Conservation (phyloP, 2,329 filamentous ascomycete species). For the Pestalotiopsis sp. region DNA sequence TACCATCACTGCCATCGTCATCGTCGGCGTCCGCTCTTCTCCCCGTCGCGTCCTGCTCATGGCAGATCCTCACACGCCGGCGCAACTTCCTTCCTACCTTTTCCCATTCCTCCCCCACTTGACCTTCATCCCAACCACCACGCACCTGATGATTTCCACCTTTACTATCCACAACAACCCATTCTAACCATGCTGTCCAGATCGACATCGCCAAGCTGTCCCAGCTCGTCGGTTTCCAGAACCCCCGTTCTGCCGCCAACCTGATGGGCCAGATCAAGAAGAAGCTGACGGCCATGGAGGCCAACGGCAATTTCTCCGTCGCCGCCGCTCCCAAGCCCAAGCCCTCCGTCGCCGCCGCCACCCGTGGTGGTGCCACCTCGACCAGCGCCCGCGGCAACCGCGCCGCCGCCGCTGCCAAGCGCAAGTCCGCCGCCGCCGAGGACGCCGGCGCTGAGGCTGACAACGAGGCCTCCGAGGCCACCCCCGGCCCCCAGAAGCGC, state of each 20-base stretch:
- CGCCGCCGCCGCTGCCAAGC: background rate
- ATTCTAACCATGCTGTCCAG: background rate
- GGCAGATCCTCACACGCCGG: background rate
- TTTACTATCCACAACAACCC: background rate
- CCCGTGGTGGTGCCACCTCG: too few species aligned
- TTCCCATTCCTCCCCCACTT: background rate
- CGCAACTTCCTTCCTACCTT: background rate
- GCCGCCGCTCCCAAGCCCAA: too few species aligned
- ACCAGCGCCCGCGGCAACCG: background rate
- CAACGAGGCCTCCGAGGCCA: background rate
- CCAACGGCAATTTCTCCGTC: background rate
- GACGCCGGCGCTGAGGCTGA: background rate
- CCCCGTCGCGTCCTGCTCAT: too few species aligned
- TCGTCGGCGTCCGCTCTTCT: too few species aligned
- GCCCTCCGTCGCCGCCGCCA: background rate
- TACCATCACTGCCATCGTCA: too few species aligned
- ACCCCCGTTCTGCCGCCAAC: slow-evolving; percentile 1
- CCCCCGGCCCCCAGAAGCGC: slow-evolving; percentile 1
- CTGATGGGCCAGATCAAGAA: slow-evolving; percentile 11
- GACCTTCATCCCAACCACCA: background rate
- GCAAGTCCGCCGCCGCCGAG: background rate
- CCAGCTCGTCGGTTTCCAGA: slow-evolving; percentile 4
- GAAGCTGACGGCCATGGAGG: slow-evolving; percentile 4
- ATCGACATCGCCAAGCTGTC: slow-evolving; percentile 9
- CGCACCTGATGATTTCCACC: background rate